Conservation (phyloP, 495 filamentous ascomycete species). For the Penicillium longicatenatum region DNA sequence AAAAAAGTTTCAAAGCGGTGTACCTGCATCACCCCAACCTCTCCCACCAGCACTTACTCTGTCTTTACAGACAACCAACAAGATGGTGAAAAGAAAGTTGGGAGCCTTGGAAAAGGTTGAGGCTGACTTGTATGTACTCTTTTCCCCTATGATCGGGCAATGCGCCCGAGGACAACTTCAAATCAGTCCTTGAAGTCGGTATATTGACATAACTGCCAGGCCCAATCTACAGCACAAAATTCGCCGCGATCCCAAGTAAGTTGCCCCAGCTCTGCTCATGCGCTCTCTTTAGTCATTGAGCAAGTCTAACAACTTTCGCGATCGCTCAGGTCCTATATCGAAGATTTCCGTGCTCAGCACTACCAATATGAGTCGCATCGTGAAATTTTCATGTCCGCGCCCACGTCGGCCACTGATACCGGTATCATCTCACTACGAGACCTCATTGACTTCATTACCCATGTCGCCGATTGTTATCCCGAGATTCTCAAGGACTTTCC, state of each 20-base stretch:
- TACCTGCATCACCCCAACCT: slow-evolving; percentile 24
- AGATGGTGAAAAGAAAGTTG: slow-evolving; percentile 82
- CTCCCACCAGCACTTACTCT: slow-evolving; percentile 15
- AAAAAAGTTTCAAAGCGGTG: slow-evolving; percentile 44
- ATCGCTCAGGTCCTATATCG: slow-evolving; percentile 67
- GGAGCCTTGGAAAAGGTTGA: slow-evolving; percentile 94
- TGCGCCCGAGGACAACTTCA: slow-evolving; percentile 23
- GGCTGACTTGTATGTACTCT: slow-evolving; percentile 68
- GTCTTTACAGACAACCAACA: slow-evolving; percentile 9
- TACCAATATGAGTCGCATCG: slow-evolving; percentile 87
- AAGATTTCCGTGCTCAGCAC: slow-evolving; percentile 87
- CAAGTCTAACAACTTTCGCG: slow-evolving; percentile 7
- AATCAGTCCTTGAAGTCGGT: slow-evolving; percentile 1
- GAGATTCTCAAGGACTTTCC: slow-evolving; percentile 74
- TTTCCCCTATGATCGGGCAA: slow-evolving; percentile 16
- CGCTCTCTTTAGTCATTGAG: slow-evolving; percentile 1
- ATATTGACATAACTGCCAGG: slow-evolving; percentile 44
- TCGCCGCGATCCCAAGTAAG: slow-evolving; percentile 75
- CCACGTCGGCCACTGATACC: slow-evolving; percentile 70
- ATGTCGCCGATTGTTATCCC: slow-evolving; percentile 93
- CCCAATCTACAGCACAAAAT: slow-evolving; percentile 89
- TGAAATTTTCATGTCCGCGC: slow-evolving; percentile 85
- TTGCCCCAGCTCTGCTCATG: slow-evolving; percentile 6
- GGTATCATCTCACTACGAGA: slow-evolving; percentile 81
- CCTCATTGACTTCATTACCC: slow-evolving; percentile 84